Conservation (phyloP, 2,329 filamentous ascomycete species). For the Lachnellula hyalina region DNA sequence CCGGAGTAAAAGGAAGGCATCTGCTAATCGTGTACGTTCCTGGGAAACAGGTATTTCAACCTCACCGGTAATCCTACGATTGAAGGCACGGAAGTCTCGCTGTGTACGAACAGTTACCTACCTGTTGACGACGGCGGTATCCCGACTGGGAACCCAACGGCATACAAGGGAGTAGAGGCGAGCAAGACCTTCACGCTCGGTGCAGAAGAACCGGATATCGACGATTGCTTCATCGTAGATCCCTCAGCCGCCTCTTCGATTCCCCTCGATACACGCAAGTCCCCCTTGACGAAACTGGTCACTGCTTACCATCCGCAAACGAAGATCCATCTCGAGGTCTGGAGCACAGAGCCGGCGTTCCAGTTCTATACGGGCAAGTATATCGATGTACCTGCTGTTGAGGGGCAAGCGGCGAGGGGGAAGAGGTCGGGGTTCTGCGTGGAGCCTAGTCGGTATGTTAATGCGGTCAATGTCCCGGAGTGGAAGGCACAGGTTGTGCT, state of each 20-base stretch:
- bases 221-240: conserved; percentile 80
- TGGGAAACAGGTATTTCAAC: conserved; percentile 56
- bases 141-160: conserved; percentile 59
- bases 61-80: conserved; percentile 51
- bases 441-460: conserved; percentile 86
- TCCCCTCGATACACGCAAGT: conserved; percentile 45
- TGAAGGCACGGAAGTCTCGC: conserved; percentile 53
- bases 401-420: conserved; percentile 57
- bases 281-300: conserved; percentile 62
- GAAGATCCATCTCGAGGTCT: conserved; percentile 76
- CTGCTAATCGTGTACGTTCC: background rate
- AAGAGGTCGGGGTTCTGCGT: conserved; percentile 79
- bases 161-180: conserved; percentile 59
- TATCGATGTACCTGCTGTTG: conserved; percentile 68
- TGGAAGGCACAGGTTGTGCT: conserved; percentile 76
- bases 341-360: conserved; percentile 91
- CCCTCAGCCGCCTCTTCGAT: conserved; percentile 34
- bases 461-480: conserved; percentile 75
- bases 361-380: conserved; percentile 93
- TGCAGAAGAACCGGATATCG: conserved; percentile 63
- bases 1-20: background rate
- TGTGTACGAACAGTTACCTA: conserved; percentile 61
- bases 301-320: conserved; percentile 68
- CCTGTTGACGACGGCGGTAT: conserved; percentile 70
- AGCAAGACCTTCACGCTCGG: conserved; percentile 67